A percentile compares a stretch with the other conserved stretches of the same genome.
Evolutionary conservation across 139 green algal genomes (phyloP).

Genomic region (Chlorella sorokiniana): DNA sequence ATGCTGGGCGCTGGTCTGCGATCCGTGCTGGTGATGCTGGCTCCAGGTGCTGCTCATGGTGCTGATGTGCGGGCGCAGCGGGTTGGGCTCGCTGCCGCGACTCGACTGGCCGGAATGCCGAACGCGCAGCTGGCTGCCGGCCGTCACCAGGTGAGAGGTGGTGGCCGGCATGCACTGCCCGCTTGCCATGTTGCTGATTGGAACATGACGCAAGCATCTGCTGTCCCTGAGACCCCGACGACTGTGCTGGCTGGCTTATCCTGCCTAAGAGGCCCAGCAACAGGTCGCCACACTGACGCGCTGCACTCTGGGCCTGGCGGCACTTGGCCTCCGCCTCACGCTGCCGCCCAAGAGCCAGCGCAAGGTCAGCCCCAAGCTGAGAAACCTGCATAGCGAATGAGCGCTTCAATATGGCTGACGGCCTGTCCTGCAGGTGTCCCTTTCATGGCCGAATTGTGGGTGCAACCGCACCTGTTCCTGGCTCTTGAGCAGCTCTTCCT

Average conservation of each 20-base stretch:
- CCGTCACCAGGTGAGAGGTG: neutral
- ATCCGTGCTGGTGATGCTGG: too few species aligned
- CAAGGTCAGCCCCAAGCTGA: neutral
- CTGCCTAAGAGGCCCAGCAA: neutral
- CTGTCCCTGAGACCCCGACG: too few species aligned
- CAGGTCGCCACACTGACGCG: neutral
- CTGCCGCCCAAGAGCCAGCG: neutral
- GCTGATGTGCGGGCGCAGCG: too few species aligned
- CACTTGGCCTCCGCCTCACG: neutral
- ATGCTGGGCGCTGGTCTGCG: too few species aligned
- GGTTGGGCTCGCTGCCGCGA: neutral
- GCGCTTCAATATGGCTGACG: too few species aligned
- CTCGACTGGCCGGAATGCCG: neutral
- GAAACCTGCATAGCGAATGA: neutral
- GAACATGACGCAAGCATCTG: too few species aligned
- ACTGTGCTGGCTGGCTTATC: too few species aligned
- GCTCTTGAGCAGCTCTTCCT: constrained; percentile 12
- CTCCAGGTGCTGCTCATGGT: too few species aligned
- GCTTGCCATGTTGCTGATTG: too few species aligned
- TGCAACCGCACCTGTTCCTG: constrained; percentile 7
- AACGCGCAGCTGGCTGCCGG: neutral
- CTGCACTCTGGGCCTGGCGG: neutral
- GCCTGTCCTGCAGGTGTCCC: too few species aligned
- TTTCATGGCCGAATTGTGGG: too few species aligned
- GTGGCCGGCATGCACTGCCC: too few species aligned